Evolutionary conservation across 352 stramenopile species (phyloP).

Genomic region (Pilasporangium apinafurcum): DNA sequence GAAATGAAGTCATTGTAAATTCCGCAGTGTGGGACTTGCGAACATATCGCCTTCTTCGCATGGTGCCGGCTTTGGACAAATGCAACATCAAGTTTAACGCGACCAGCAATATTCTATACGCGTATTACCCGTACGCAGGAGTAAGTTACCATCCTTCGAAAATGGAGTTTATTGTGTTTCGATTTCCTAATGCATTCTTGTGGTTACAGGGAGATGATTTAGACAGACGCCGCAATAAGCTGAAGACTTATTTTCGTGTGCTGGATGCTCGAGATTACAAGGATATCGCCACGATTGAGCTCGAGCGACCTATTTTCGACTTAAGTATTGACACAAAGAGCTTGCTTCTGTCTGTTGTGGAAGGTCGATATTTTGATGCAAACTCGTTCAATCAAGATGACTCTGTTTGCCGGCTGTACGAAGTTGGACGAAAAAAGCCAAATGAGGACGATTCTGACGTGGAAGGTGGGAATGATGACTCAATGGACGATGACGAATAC

Average conservation of each 20-base stretch:
- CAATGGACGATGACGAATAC: conserved; percentile 66
- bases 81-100: conserved; percentile 73
- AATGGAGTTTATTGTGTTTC: background rate
- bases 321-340: conserved; percentile 58
- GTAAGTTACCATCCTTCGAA: conserved; percentile 18
- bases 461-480: conserved; percentile 67
- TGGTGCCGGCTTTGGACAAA: conserved; percentile 85
- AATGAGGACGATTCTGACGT: conserved; percentile 86
- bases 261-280: conserved; percentile 78
- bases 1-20: conserved; percentile 88
- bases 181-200: background rate
- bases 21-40: conserved; percentile 87
- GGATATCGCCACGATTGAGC: conserved; percentile 79
- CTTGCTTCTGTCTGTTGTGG: conserved; percentile 59
- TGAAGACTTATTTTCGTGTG: conserved; percentile 83
- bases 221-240: conserved; percentile 46
- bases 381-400: conserved; percentile 59
- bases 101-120: conserved; percentile 68
- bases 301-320: conserved; percentile 75
- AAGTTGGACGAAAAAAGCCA: conserved; percentile 77
- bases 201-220: conserved; percentile 43
- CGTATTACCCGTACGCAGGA: conserved; percentile 70
- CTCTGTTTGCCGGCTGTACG: conserved; percentile 80
- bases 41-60: conserved; percentile 76
- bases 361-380: conserved; percentile 67